These are phyloP conservation scores for Globisporangium camurandrum DNA, from an alignment of 352 stramenopile genomes.

Conservation along the genomic window DNA sequence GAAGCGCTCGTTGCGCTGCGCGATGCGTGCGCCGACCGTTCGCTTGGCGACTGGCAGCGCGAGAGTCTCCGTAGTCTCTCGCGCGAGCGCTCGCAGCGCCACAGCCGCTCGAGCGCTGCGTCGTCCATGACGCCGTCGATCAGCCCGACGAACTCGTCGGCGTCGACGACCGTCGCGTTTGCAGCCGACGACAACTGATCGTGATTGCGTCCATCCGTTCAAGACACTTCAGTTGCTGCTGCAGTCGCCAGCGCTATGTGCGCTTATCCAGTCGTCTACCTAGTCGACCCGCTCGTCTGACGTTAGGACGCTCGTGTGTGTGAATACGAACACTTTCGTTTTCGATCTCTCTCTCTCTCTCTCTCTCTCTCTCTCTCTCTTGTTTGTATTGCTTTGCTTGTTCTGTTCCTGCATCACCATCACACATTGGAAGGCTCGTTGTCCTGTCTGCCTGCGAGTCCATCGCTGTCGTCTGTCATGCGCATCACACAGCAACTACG, in stretches of 20 bases:
- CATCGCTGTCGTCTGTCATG: too few species aligned
- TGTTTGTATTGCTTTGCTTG: too few species aligned
- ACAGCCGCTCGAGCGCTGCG: conserved; percentile 2
- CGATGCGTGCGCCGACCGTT: conserved; percentile 10
- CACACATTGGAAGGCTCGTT: too few species aligned
- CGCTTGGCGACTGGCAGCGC: conserved; percentile 20
- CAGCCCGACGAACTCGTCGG: conserved; percentile 20
- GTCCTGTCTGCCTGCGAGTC: too few species aligned
- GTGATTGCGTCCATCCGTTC: background rate
- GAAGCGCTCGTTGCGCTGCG: conserved; percentile 20
- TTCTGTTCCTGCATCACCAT: too few species aligned
- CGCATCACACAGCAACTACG: too few species aligned
- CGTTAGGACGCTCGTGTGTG: background rate
- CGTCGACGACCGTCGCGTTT: conserved; percentile 23
- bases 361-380: too few species aligned
- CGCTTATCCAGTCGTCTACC: too few species aligned
- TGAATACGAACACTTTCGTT: background rate
- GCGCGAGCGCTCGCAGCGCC: conserved; percentile 19
- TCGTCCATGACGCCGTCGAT: conserved; percentile 4
- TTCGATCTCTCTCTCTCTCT: too few species aligned
- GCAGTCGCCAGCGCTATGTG: background rate
- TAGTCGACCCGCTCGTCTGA: too few species aligned
- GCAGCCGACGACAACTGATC: conserved; percentile 7
- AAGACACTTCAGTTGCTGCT: background rate
- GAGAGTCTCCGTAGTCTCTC: conserved; percentile 25